Evolutionary conservation across 2,329 filamentous ascomycete genomes (phyloP), one percentile per base, ranked within the genome.

Genomic region (Xylaria hypoxylon): DNA sequence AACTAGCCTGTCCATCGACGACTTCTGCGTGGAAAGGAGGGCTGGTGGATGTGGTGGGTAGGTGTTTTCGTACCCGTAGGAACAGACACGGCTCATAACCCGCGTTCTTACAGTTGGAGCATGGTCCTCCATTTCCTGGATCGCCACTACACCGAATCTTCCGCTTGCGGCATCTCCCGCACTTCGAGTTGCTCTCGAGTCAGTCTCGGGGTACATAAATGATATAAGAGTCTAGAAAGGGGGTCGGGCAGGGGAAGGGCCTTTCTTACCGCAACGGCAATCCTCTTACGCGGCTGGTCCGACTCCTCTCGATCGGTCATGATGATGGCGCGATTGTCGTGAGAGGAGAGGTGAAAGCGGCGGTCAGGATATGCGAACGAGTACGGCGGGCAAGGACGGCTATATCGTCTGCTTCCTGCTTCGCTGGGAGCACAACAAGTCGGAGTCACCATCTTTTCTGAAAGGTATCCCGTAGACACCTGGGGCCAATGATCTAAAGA

Each of bases 61-160:
- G n/a, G 33, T 19, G 13, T 55, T 55, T 55, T 57, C 69, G 58
- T 84, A 97, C 95, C 79, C 95, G 87, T 69, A 96, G 83, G 75
- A 97, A 97, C 64, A 90, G 87, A 77, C 95, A 97, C 5, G 85
- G 82, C 24, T 90, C 87, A 28, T 86, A 82, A 13, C 91, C 91
- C 59, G 94, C 90, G 68, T 84, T 88, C 74, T 89, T 91, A 82
- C 95, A 98, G 78, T 94, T 97, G 11, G 86, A 83, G 79, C 95
- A 98, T n/a, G 90, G 89, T 44, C 83, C 81, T n/a, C 91, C 91
- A 74, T 90, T 88, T 35, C 91, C 92, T 38, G 86, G 84, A 76
- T 97, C 93, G 48, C 95, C 95, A 75, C 92, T 97, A 81, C 95
- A 98, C 72, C 93, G 91, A 74, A 98, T 98, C 84, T 98, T 98